A percentile compares a stretch with the other conserved stretches of the same genome.
Conservation (phyloP, 441 rosid species). For the Gossypium schwendimanii region DNA sequence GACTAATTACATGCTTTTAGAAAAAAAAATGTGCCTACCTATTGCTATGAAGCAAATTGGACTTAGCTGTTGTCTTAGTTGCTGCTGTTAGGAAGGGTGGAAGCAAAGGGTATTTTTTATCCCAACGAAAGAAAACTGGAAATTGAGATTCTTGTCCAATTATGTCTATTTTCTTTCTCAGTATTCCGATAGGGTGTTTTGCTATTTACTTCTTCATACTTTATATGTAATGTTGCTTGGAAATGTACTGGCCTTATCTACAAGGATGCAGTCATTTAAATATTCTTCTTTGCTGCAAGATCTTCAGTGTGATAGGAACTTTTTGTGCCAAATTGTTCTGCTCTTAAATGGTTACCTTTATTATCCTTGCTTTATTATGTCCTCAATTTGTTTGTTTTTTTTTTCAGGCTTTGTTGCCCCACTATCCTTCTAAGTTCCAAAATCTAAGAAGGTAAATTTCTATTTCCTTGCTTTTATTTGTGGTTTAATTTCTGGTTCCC, state of each 20-base stretch:
- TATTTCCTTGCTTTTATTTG: not conserved
- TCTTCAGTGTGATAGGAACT: not conserved
- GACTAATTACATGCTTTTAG: not conserved
- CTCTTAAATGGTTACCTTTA: not conserved
- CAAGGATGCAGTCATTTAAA: not conserved
- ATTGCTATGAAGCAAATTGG: conserved; percentile 6
- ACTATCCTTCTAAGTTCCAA: conserved; percentile 59
- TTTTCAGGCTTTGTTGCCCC: conserved; percentile 62
- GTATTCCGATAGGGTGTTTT: not conserved
- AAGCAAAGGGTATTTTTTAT: not conserved
- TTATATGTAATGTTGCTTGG: not conserved
- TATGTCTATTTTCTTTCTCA: not conserved
- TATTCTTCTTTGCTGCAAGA: not conserved
- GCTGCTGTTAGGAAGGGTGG: conserved; percentile 2
- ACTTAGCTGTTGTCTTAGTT: not conserved
- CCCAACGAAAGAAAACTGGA: conserved; percentile 1
- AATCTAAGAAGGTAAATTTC: conserved; percentile 51
- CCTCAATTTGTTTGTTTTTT: conserved; percentile 8
- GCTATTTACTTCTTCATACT: not conserved
- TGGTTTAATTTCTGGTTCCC: not conserved
- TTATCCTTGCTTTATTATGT: not conserved
- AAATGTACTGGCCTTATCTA: not conserved
- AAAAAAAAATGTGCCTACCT: not conserved
- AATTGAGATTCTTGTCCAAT: not conserved
- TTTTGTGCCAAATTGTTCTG: not conserved